These are phyloP conservation scores for Daldinia sp. DNA, from an alignment of 2,329 filamentous ascomycete species.

Conservation along the genomic window DNA sequence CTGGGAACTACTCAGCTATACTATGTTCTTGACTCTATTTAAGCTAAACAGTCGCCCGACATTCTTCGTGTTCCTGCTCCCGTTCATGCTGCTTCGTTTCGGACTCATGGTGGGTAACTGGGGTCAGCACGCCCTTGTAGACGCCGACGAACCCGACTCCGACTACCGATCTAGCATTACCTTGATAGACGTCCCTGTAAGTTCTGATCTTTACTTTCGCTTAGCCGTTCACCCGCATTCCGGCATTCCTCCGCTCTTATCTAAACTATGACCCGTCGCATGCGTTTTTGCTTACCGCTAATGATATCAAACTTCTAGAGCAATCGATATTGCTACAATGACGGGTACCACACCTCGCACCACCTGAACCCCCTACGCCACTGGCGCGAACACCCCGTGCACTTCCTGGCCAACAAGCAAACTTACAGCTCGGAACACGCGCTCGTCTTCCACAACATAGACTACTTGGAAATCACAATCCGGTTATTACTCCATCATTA, in stretches of 20 bases:
- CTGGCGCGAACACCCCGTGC: constrained; percentile 83
- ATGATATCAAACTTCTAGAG: constrained; percentile 62
- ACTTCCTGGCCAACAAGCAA: constrained; percentile 77
- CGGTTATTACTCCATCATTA: constrained; percentile 79
- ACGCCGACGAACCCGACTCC: constrained; percentile 78
- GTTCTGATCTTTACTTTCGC: constrained; percentile 48
- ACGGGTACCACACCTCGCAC: constrained; percentile 85
- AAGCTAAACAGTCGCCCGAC: constrained; percentile 67
- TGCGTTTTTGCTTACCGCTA: constrained; percentile 18
- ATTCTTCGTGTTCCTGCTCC: constrained; percentile 74
- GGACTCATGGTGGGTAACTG: constrained; percentile 87
- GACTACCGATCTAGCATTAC: constrained; percentile 85
- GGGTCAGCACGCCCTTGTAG: constrained; percentile 86
- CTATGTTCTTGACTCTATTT: constrained; percentile 64
- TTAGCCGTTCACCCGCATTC: constrained; percentile 6
- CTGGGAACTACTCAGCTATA: constrained; percentile 72
- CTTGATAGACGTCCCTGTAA: constrained; percentile 80
- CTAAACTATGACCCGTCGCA: not conserved
- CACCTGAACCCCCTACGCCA: constrained; percentile 82
- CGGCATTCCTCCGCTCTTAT: not conserved
- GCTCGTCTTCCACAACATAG: constrained; percentile 83
- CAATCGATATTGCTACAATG: constrained; percentile 86
- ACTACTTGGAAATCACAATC: constrained; percentile 81
- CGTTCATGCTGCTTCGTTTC: constrained; percentile 73
- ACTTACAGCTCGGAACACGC: constrained; percentile 75